Conservation (phyloP, 768 basidiomycete genomes). For the Kwoniella sp. region DNA sequence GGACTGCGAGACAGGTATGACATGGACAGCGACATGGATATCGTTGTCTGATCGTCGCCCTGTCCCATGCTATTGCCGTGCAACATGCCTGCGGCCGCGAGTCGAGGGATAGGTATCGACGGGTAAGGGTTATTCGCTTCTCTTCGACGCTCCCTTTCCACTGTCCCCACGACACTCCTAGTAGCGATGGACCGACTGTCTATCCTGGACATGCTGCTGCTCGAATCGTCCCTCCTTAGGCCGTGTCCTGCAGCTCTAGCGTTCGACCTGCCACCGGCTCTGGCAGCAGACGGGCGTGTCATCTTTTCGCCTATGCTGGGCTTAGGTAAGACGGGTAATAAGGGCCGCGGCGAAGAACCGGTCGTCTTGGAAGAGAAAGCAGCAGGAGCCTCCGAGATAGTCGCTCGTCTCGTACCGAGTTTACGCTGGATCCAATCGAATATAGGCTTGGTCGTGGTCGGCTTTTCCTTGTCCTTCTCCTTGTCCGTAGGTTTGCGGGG, state of each 20-base stretch:
- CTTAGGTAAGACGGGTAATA: constrained; percentile 7
- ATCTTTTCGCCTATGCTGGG: neutral
- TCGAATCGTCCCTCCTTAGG: neutral
- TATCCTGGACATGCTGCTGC: constrained; percentile 16
- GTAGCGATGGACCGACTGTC: constrained; percentile 12
- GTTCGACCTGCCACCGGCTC: neutral
- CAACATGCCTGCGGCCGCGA: neutral
- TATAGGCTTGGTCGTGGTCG: constrained; percentile 30
- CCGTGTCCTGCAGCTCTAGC: neutral
- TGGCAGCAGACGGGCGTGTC: neutral
- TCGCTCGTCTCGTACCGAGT: constrained; percentile 32
- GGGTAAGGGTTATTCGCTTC: constrained; percentile 44
- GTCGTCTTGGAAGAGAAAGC: constrained; percentile 1
- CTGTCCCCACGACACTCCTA: neutral
- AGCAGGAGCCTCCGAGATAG: constrained; percentile 14
- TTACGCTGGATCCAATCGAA: constrained; percentile 43
- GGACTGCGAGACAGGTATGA: constrained; percentile 6
- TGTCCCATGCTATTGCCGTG: neutral
- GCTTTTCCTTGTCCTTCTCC: constrained; percentile 12
- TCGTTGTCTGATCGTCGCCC: constrained; percentile 3
- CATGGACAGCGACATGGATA: constrained; percentile 10
- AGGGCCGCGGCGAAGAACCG: neutral
- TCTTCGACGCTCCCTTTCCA: constrained; percentile 18
- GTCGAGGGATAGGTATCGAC: constrained; percentile 26
- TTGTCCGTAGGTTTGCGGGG: neutral